Percentiles rank a stretch among this genome's conserved stretches.
Conservation (phyloP, 2,329 filamentous ascomycete species). For the Conoideocrella luteorostrata region DNA sequence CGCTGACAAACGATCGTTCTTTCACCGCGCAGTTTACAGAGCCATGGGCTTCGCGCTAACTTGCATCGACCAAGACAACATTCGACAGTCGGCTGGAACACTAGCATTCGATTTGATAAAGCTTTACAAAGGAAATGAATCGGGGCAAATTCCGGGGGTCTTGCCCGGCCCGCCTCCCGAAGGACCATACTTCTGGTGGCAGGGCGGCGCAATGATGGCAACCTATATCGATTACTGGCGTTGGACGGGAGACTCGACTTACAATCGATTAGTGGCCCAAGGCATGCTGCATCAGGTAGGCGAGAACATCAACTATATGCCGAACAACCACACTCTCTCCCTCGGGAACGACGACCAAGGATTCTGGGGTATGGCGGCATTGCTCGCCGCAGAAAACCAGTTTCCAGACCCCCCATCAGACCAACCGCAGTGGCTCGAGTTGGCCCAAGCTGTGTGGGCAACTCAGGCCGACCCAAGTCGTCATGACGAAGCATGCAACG, state of each 20-base stretch:
- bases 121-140: constrained; percentile 44
- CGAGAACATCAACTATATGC: constrained; percentile 52
- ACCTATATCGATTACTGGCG: constrained; percentile 66
- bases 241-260: constrained; percentile 56
- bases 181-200: constrained; percentile 69
- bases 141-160: constrained; percentile 49
- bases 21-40: too few relatives aligned
- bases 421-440: constrained; percentile 53
- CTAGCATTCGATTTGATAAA: constrained; percentile 45
- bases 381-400: constrained; percentile 59
- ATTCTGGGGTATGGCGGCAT: constrained; percentile 63
- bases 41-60: too few relatives aligned
- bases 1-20: too few relatives aligned
- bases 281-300: constrained; percentile 55
- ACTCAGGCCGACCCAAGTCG: constrained; percentile 53
- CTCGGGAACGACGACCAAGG: constrained; percentile 66
- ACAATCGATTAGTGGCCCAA: constrained; percentile 52
- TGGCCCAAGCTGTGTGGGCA: constrained; percentile 66
- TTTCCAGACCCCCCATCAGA: constrained; percentile 52
- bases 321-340: constrained; percentile 49
- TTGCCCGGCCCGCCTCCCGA: constrained; percentile 47
- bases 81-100: constrained; percentile 23
- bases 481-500: constrained; percentile 57
- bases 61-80: too few relatives aligned
- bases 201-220: constrained; percentile 63